Evolutionary conservation across 352 stramenopile genomes (phyloP), one percentile per base, ranked within the genome.

Genomic region (Pythium dissimile): DNA sequence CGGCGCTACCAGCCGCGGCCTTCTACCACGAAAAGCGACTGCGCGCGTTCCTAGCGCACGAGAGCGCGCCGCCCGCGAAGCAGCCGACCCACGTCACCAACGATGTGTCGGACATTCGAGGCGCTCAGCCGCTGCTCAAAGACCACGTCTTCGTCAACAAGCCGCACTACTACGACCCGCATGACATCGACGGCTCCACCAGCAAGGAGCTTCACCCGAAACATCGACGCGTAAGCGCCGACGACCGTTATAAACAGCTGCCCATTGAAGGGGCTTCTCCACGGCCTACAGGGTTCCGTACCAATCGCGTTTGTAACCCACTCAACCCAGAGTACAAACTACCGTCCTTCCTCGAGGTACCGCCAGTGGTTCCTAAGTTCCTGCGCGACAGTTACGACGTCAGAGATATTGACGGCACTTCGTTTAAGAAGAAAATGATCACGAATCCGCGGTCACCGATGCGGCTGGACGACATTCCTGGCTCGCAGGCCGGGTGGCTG

Each of bases 301-400:
- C 80, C 20, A 73, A 86, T n/a, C 76, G 80, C 21, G 65, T 89
- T 4, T 71, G 77, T 13, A 85, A 91, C 39, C 81, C 81, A 11
- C 49, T 91, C 5, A 63, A 67, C 13, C 81, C 81, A n/a, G 73
- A 64, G 42, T 89, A 88, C 64, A 83, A 74, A 30, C 67, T 86
- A 5, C 70, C 75, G 23, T 80, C 67, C 5, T 87, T 88, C 37
- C 69, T 62, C 2, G 65, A 54, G 10, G 70, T 69, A 2, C 70
- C 68, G 4, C 70, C 62, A n/a, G 67, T 90, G 1, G 62, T 73
- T 24, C 77, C 75, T 1, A 80, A 80, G 41, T 92, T 92, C 47
- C 54, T 92, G 18, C 79, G 81, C 12, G 79, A 92, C 50, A 88
- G 76, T 67, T 89, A 87, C 62, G 75, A 85, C 52, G 77, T 89